Base-by-base conservation (phyloP, 805 yeast species). In the Candida pseudoglaebosa region DNA sequence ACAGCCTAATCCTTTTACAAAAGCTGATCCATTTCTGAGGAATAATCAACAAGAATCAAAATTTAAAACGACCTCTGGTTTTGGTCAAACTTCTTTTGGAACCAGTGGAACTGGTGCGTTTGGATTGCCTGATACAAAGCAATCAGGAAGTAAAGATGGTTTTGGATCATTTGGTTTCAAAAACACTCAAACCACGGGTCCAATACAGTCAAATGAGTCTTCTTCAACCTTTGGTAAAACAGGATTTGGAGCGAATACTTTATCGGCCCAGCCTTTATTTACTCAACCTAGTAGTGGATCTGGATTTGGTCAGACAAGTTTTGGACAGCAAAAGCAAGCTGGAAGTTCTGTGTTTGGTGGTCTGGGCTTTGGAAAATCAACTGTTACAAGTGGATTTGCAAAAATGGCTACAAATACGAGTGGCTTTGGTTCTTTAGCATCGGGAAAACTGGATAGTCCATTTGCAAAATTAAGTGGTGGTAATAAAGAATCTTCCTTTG, bases 281-380 rank as follows among this genome's bases (percentile, higher is more conserved):
- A 13, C 29, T 5, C 13, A 26, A 6, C 15, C 24, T 6, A 13
- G 18, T 32, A 14, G 26, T 7, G 44, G 40, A 19, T 36, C 50
- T 26, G 44, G 39, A 5, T 48, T 42, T 42, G 53, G 50, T 14
- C 28, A 32, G 6, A 36, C 51, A 13, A 41, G 43, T 8, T 49
- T 45, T 40, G 54, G 49, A 4, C 30, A 18, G 9, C 21, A 17
- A 19, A 21, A 14, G 20, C 24, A 24, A 29, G 14, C 28, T 42
- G 65, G 61, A 9, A 36, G 54, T 10, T 28, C 50, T 26, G 40
- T 47, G 6, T 52, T 54, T 45, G 48, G 46, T 10, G 5, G 37
- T 5, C 13, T 43, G 21, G 45, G 45, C 2, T 41, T 43, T 34
- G 44, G 40, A 31, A 33, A 26, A 12, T 31, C 38, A 12, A 32